phyloP scores from a whole-genome alignment of 2,329 filamentous ascomycete genomes.

The Microthyrium microscopicum region DNA sequence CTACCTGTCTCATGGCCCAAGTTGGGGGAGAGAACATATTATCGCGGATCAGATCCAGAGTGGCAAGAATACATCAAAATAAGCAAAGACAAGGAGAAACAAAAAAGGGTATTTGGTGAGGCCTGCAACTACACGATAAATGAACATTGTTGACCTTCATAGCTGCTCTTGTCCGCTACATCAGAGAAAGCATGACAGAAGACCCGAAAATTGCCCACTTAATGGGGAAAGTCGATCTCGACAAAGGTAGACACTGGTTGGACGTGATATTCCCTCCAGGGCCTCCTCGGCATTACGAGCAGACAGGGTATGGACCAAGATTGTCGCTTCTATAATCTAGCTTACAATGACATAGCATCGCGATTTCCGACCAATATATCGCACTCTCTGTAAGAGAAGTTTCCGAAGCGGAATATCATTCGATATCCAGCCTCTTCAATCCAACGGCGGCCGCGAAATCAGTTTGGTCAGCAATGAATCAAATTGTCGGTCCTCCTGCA shows the following conservation, averaged over 20 bases:
- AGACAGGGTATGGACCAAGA: constrained; percentile 19
- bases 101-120: constrained; percentile 23
- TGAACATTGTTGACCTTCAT: constrained; percentile 8
- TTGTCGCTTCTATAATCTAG: not conserved
- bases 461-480: constrained; percentile 18
- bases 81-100: constrained; percentile 23
- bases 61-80: constrained; percentile 34
- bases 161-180: constrained; percentile 21
- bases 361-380: constrained; percentile 22
- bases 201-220: constrained; percentile 15
- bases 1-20: constrained; percentile 31
- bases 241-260: constrained; percentile 28
- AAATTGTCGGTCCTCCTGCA: constrained; percentile 20
- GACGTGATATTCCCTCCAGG: constrained; percentile 31
- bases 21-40: constrained; percentile 24
- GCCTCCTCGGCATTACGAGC: constrained; percentile 31
- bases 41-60: constrained; percentile 35
- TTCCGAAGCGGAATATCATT: constrained; percentile 23
- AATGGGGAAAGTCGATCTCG: constrained; percentile 23
- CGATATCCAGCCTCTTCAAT: constrained; percentile 20
- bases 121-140: too few relatives aligned
- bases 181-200: constrained; percentile 17
- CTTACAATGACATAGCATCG: constrained; percentile 13
- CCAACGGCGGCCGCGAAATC: constrained; percentile 20
- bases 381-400: constrained; percentile 24